phyloP scores from a whole-genome alignment of 169 alveolate species.

The Babesia ovata region DNA sequence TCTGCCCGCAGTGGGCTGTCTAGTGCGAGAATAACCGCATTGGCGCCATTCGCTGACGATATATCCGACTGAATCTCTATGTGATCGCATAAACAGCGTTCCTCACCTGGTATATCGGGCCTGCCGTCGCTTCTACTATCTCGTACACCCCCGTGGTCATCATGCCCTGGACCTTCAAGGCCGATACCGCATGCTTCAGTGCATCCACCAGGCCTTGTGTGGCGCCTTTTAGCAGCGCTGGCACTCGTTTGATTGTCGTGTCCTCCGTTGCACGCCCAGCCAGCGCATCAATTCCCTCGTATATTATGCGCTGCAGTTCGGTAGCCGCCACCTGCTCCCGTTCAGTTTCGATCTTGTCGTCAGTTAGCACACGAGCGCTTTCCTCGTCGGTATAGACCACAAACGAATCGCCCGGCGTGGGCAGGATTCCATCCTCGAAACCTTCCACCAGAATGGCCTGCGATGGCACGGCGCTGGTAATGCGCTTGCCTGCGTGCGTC shows the following conservation, averaged over 20 bases:
- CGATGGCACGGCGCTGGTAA: conserved; percentile 37
- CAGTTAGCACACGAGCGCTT: conserved; percentile 29
- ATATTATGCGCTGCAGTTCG: conserved; percentile 3
- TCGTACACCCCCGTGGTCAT: conserved; percentile 11
- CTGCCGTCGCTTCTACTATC: conserved; percentile 20
- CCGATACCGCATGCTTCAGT: conserved; percentile 14
- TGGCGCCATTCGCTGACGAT: conserved; percentile 11
- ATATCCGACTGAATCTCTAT: conserved; percentile 15
- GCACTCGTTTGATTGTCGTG: conserved; percentile 1
- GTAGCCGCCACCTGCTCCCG: conserved; percentile 3
- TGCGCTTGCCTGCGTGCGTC: conserved; percentile 28
- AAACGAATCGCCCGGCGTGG: conserved; percentile 39
- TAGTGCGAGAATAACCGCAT: conserved; percentile 26
- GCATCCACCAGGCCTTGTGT: conserved; percentile 44
- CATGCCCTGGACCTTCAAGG: conserved; percentile 27
- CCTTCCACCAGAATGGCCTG: conserved; percentile 47
- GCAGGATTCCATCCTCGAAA: conserved; percentile 33
- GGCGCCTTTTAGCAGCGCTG: conserved; percentile 38
- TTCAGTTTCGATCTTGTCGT: conserved; percentile 6
- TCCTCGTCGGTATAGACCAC: conserved; percentile 20
- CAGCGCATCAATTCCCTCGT: conserved; percentile 5
- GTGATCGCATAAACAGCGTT: too few relatives aligned
- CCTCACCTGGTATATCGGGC: conserved; percentile 31
- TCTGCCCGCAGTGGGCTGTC: conserved; percentile 13
- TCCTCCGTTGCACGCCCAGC: neutral